Percentiles rank a stretch among this genome's conserved stretches.
phyloP scores from a whole-genome alignment of 108 stramenopile genomes.

The Fragilariopsis cylindrus region DNA sequence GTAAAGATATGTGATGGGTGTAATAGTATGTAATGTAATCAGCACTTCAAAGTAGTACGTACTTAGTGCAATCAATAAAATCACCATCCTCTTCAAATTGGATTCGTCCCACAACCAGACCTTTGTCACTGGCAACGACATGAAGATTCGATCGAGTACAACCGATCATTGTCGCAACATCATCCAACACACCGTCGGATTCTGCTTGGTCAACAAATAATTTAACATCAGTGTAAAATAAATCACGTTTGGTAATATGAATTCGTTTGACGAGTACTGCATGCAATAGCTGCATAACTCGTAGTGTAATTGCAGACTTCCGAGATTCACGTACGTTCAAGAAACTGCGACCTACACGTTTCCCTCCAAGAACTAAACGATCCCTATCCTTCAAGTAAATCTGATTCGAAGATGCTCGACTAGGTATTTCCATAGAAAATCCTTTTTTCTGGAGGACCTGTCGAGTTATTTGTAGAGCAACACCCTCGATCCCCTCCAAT shows the following conservation, averaged over 20 bases:
- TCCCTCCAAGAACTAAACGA: conserved; percentile 81
- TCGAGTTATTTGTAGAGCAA: conserved; percentile 65
- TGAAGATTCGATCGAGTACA: conserved; percentile 96
- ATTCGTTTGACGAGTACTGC: conserved; percentile 88
- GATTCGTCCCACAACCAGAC: conserved; percentile 93
- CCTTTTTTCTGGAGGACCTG: conserved; percentile 70
- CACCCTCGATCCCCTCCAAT: conserved; percentile 78
- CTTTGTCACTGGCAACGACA: conserved; percentile 97
- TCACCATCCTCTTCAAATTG: conserved; percentile 94
- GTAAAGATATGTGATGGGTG: not conserved
- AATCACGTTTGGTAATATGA: conserved; percentile 98
- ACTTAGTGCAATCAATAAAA: conserved; percentile 88
- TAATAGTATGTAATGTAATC: not conserved
- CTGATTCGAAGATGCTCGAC: conserved; percentile 86
- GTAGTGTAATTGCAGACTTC: conserved; percentile 93
- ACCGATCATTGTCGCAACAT: conserved; percentile 95
- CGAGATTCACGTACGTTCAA: conserved; percentile 86
- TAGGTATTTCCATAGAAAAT: conserved; percentile 82
- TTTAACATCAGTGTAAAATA: conserved; percentile 99
- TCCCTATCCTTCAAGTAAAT: conserved; percentile 92
- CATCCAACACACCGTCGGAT: conserved; percentile 93
- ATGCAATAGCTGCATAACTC: conserved; percentile 94
- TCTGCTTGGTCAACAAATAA: conserved; percentile 95
- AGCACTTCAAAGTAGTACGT: conserved; percentile 27
- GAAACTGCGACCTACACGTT: conserved; percentile 63